Conservation (phyloP, 139 green algal genomes). For the Spirogloea muscicola region DNA sequence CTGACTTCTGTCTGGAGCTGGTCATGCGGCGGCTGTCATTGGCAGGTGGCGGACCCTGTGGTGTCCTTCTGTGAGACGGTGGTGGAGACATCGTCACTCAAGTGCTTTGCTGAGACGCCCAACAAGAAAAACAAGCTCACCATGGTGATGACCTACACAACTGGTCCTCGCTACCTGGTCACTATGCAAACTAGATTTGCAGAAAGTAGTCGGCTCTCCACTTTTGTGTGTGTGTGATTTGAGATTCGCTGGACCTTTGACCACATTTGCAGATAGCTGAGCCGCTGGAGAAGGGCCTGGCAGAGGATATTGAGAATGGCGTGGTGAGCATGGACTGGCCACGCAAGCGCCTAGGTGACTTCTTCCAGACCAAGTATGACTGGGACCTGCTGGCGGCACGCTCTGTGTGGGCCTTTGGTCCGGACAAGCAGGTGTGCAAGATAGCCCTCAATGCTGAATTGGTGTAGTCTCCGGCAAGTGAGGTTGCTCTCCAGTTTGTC, state of each 20-base stretch:
- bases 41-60: constrained; percentile 32
- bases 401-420: constrained; percentile 95
- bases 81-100: constrained; percentile 87
- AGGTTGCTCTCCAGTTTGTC: too few species aligned
- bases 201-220: too few species aligned
- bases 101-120: constrained; percentile 96
- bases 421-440: constrained; percentile 56
- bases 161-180: too few species aligned
- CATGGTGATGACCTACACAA: too few species aligned
- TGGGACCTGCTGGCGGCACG: constrained; percentile 92
- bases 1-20: too few species aligned
- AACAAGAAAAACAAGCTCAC: constrained; percentile 87
- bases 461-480: too few species aligned
- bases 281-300: constrained; percentile 87
- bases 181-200: too few species aligned
- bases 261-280: constrained; percentile 74
- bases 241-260: not conserved
- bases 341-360: constrained; percentile 63
- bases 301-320: constrained; percentile 85
- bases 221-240: not conserved
- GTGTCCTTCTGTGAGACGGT: constrained; percentile 90
- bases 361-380: constrained; percentile 86
- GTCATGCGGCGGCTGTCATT: not conserved
- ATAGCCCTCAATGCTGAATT: too few species aligned
- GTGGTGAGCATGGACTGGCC: constrained; percentile 66